Evolutionary conservation across 306 rosid genomes (phyloP).

Genomic region (Corylus avellana): DNA sequence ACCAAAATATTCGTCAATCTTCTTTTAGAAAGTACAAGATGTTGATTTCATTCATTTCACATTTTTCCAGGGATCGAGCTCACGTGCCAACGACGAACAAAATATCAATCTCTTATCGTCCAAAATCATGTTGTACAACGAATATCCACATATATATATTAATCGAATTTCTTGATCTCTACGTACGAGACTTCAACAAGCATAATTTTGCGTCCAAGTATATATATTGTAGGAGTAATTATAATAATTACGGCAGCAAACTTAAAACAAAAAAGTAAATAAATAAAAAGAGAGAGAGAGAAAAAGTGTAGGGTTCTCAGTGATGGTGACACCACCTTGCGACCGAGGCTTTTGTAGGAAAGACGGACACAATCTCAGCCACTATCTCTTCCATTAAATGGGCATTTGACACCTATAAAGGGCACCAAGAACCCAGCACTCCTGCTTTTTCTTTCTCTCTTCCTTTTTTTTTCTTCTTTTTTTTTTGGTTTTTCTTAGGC

Average conservation of each 20-base stretch:
- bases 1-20: conserved; percentile 5
- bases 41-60: conserved; percentile 1
- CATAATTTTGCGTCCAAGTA: too few relatives aligned
- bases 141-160: too few relatives aligned
- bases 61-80: too few relatives aligned
- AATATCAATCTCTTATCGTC: too few relatives aligned
- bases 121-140: too few relatives aligned
- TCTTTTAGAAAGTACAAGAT: background rate
- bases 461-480: background rate
- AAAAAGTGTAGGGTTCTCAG: conserved; percentile 21
- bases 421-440: conserved; percentile 33
- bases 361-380: conserved; percentile 49
- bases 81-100: too few relatives aligned
- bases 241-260: background rate
- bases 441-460: conserved; percentile 13
- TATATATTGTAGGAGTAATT: background rate
- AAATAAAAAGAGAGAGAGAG: too few relatives aligned
- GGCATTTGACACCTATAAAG: conserved; percentile 45
- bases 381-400: conserved; percentile 34
- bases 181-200: background rate
- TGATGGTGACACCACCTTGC: conserved; percentile 44
- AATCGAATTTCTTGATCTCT: too few relatives aligned
- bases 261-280: background rate
- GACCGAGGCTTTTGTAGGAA: conserved; percentile 32
- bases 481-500: conserved; percentile 3